Percentiles rank a stretch among this genome's conserved stretches.
Evolutionary conservation across 139 green algal species (phyloP).

Genomic region (Auxenochlorella pyrenoidosa): DNA sequence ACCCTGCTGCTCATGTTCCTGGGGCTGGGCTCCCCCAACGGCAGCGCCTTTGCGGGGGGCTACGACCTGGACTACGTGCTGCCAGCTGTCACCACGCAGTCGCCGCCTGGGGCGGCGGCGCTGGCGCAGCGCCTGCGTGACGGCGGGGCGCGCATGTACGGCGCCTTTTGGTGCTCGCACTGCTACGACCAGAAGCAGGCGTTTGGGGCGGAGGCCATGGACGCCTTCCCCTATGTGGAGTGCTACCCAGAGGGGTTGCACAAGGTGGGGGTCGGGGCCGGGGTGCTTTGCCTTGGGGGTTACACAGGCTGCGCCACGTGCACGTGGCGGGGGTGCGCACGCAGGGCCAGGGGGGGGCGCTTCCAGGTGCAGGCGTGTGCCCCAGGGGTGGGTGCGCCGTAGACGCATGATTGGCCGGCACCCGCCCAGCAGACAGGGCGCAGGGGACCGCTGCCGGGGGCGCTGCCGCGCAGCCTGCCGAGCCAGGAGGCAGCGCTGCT

Average conservation of each 20-base stretch:
- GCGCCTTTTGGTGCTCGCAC: constrained; percentile 98
- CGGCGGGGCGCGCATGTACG: constrained; percentile 94
- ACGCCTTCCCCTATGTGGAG: constrained; percentile 96
- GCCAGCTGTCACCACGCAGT: constrained; percentile 25
- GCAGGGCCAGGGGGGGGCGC: no score
- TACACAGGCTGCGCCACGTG: no score
- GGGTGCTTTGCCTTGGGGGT: no score
- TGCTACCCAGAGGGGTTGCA: constrained; percentile 96
- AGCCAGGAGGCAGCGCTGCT: no score
- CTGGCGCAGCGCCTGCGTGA: constrained; percentile 75
- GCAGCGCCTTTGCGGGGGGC: constrained; percentile 8
- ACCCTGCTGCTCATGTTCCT: constrained; percentile 54
- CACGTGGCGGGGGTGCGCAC: no score
- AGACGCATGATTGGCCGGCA: neutral
- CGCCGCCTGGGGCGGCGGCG: constrained; percentile 27
- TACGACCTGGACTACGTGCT: constrained; percentile 38
- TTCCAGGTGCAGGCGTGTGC: no score
- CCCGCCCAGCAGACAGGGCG: neutral
- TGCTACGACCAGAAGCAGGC: constrained; percentile 95
- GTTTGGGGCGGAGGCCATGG: constrained; percentile 87
- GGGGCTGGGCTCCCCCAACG: constrained; percentile 40
- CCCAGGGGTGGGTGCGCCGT: no score
- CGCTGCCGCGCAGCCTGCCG: no score
- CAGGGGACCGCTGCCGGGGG: neutral
- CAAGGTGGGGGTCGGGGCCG: constrained; percentile 51